Evolutionary conservation across 108 stramenopile genomes (phyloP), one percentile per base, ranked within the genome.

Genomic region (Nitzschia putrida): DNA sequence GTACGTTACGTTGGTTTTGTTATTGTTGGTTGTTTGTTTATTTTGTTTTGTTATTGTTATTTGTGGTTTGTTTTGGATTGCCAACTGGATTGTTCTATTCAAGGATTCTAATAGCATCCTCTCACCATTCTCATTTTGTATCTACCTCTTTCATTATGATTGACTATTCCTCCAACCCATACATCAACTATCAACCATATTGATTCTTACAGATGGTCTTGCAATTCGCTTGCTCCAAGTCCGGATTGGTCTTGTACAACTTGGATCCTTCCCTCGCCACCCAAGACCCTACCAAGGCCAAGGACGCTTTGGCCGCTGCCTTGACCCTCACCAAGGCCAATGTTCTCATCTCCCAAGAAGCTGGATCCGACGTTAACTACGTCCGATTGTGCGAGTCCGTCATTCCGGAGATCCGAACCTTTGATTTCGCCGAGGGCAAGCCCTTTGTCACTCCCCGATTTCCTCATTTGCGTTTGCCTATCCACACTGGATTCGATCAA

Each of bases 141-240:
- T 53, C 25, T 53, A 14, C 8, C 11, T 34, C 50, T 72, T 39
- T 72, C 22, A 34, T 45, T 20, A 23, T 21, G 7, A 47, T 59
- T 55, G 8, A 12, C n/a, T n/a, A n/a, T n/a, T n/a, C n/a, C n/a
- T n/a, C n/a, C n/a, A n/a, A n/a, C n/a, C n/a, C n/a, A n/a, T n/a
- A n/a, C n/a, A n/a, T n/a, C n/a, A n/a, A n/a, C n/a, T n/a, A n/a
- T n/a, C n/a, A n/a, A n/a, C n/a, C n/a, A n/a, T n/a, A n/a, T n/a
- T n/a, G n/a, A n/a, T n/a, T n/a, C n/a, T n/a, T 24, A 34, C 71
- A 94, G 93, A 88, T 88, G 77, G 86, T 91, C 75, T 81, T 94
- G 40, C 90, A 94, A 88, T 94, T 94, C 57, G 93, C 93, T 53
- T 94, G 93, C 81, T 86, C 86, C 77, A 94, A 94, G 71, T 83